Conservation (phyloP, 1,284 basidiomycete species). For the Cutaneotrichosporon mucoides region DNA sequence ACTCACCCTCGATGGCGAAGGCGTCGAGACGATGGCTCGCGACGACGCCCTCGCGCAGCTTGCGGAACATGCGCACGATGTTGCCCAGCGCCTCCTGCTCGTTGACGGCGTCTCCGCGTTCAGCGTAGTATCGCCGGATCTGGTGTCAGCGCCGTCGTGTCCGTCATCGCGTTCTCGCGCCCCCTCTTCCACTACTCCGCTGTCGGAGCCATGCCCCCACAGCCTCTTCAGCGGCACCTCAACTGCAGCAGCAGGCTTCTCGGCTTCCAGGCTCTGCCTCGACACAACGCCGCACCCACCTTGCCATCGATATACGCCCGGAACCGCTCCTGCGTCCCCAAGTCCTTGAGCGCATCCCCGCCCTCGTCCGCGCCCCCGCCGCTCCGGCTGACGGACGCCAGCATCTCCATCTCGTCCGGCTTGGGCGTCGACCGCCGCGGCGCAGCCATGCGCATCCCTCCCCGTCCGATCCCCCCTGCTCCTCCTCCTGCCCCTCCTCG, state of each 20-base stretch:
- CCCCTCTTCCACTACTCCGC: too few relatives aligned
- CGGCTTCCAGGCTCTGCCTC: too few relatives aligned
- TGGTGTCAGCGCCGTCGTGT: background rate
- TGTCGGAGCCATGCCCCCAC: too few relatives aligned
- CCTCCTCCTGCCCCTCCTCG: background rate
- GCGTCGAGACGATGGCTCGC: slow-evolving; percentile 39
- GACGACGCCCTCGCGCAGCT: slow-evolving; percentile 47
- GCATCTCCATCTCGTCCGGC: slow-evolving; percentile 35
- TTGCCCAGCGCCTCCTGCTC: slow-evolving; percentile 39
- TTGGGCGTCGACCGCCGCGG: background rate
- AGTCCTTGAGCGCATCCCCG: slow-evolving; percentile 47
- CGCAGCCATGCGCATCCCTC: background rate
- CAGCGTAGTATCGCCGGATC: slow-evolving; percentile 10
- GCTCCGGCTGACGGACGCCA: slow-evolving; percentile 37
- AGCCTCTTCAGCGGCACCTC: too few relatives aligned
- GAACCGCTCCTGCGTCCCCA: slow-evolving; percentile 36
- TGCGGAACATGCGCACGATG: slow-evolving; percentile 44
- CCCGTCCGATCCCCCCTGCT: background rate
- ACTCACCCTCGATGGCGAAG: slow-evolving; percentile 46
- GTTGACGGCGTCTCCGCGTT: slow-evolving; percentile 15
- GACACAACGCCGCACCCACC: slow-evolving; percentile 20
- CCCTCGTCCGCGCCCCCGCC: slow-evolving; percentile 41
- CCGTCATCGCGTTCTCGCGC: too few relatives aligned
- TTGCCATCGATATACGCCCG: slow-evolving; percentile 41
- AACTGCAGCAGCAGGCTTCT: too few relatives aligned